Base-by-base conservation (phyloP, 768 basidiomycete species). In the Atractiella rhizophila region DNA sequence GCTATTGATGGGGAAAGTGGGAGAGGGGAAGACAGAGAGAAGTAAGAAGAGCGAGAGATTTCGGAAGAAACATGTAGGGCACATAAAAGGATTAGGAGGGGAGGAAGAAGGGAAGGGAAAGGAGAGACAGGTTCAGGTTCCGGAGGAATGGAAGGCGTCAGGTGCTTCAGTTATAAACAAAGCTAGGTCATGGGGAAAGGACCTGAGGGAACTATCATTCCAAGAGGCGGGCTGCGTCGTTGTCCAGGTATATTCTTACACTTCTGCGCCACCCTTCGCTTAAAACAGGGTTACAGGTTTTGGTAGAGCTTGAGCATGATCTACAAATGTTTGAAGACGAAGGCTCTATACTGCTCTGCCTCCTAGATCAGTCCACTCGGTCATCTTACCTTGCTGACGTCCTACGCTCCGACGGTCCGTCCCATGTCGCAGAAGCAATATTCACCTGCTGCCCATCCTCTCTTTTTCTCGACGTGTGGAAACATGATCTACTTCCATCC, bases 41-140 rank as follows among this genome's bases (percentile, higher is more conserved):
- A 83, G 80, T 10, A 88, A 79, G 57, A 80, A 76, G 59, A 81
- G 76, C 45, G 66, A 69, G 1, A 67, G 71, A 12, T 88, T 75
- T 70, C 80, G 85, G 53, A 69, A 72, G 35, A 71, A 68, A 39
- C 79, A 81, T 21, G 46, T 28, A 46, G 80, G 74, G 1, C 63
- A 68, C 10, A 72, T 86, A 68, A 76, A 52, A 29, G 57, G 71
- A 54, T 81, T 79, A 3, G 67, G 88, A 11, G 74, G 88, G 48
- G 57, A 51, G 19, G 54, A 28, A 4, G 41, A 37, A 10, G 43
- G 47, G 28, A 51, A 48, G 35, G 53, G 48, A 18, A 54, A 54
- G 38, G 55, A 47, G 32, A 51, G 55, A 37, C 38, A 44, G 39
- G 0, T 65, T 12, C 26, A 29, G 0, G 46, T 45, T 18, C 36